Percentiles rank a stretch among this genome's conserved stretches.
These are phyloP conservation scores for Lodderomyces pseudojiufengensis DNA, from an alignment of 1,139 yeast genomes.

Conservation along the genomic window DNA sequence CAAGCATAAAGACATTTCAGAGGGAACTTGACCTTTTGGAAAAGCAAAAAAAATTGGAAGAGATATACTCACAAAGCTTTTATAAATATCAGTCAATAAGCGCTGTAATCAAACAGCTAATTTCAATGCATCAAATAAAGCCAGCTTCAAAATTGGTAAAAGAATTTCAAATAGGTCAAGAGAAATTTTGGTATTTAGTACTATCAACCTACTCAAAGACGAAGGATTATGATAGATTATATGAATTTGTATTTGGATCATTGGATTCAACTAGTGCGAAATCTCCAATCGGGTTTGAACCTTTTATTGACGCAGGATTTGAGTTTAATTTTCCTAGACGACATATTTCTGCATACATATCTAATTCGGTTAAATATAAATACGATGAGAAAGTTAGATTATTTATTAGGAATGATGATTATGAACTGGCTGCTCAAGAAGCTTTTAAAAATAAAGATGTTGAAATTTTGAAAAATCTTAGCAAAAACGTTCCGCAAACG, in stretches of 20 bases:
- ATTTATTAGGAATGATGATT: conserved; percentile 52
- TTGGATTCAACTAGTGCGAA: conserved; percentile 31
- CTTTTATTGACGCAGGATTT: conserved; percentile 54
- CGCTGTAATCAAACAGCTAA: conserved; percentile 52
- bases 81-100: conserved; percentile 47
- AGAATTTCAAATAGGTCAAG: conserved; percentile 61
- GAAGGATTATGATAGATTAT: conserved; percentile 62
- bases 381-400: conserved; percentile 45
- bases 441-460: conserved; percentile 56
- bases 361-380: conserved; percentile 27
- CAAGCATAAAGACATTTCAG: conserved; percentile 32
- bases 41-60: conserved; percentile 51
- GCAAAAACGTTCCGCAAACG: conserved; percentile 9
- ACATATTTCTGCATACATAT: conserved; percentile 36
- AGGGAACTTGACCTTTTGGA: conserved; percentile 51
- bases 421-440: conserved; percentile 55
- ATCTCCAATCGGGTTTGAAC: conserved; percentile 72
- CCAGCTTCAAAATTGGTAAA: conserved; percentile 55
- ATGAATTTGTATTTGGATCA: conserved; percentile 37
- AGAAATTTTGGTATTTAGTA: conserved; percentile 62
- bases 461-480: conserved; percentile 16
- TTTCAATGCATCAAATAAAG: conserved; percentile 56
- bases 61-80: conserved; percentile 55
- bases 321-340: conserved; percentile 45
- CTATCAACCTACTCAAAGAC: conserved; percentile 50